Percentiles rank a stretch among this genome's conserved stretches.
Conservation (phyloP, 768 basidiomycete species). For the Mycena metata region DNA sequence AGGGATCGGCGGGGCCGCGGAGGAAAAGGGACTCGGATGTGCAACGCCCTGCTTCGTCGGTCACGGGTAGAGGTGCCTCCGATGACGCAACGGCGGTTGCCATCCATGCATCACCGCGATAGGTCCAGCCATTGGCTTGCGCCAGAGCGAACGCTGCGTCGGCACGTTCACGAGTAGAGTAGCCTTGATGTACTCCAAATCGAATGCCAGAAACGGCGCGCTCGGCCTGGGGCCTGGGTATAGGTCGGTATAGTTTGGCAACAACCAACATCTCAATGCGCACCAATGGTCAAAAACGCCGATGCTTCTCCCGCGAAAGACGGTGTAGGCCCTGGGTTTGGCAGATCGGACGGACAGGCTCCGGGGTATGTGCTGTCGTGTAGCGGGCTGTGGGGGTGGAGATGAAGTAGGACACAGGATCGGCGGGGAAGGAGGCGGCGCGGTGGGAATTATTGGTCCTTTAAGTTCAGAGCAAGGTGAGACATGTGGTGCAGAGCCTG, state of each 20-base stretch:
- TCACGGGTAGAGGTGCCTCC: not conserved
- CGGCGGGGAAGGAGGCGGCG: not conserved
- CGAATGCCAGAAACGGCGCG: not conserved
- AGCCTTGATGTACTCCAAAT: not conserved
- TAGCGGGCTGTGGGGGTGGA: no score
- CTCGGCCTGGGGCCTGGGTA: not conserved
- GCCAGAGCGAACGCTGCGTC: not conserved
- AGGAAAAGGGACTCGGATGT: no score
- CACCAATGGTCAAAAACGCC: not conserved
- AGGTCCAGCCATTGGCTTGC: not conserved
- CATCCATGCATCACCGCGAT: not conserved
- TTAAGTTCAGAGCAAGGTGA: no score
- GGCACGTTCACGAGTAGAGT: not conserved
- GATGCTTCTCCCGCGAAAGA: not conserved
- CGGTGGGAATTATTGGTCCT: no score
- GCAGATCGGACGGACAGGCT: no score
- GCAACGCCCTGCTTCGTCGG: not conserved
- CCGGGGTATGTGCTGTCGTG: not conserved
- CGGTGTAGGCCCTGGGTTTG: not conserved
- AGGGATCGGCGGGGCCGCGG: no score
- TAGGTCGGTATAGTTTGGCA: no score
- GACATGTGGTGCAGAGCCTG: no score
- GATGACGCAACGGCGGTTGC: not conserved
- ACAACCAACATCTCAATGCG: not conserved
- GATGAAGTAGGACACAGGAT: no score